These are phyloP conservation scores for Penicillium sp. DNA, from an alignment of 2,329 filamentous ascomycete genomes.

Conservation along the genomic window DNA sequence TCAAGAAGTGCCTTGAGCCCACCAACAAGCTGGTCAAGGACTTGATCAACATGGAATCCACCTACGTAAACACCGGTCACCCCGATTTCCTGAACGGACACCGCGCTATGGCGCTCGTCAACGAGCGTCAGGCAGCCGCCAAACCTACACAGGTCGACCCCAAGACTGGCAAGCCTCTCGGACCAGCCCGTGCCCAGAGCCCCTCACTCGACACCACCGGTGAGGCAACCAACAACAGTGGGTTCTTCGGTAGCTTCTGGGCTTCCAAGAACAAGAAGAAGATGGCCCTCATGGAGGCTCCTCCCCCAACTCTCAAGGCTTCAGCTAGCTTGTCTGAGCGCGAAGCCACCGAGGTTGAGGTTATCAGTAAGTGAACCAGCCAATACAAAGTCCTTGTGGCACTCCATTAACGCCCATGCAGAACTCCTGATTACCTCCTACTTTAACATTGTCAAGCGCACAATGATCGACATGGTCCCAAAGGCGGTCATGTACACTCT, in stretches of 20 bases:
- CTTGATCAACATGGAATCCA: slow-evolving; percentile 90
- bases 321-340: slow-evolving; percentile 91
- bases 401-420: slow-evolving; percentile 36
- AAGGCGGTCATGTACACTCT: slow-evolving; percentile 98
- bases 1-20: slow-evolving; percentile 97
- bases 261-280: slow-evolving; percentile 99
- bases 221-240: slow-evolving; percentile 57
- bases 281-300: slow-evolving; percentile 98
- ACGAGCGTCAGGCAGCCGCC: slow-evolving; percentile 75
- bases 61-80: slow-evolving; percentile 98
- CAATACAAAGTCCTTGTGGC: neutral
- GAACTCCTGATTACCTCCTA: slow-evolving; percentile 95
- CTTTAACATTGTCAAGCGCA: slow-evolving; percentile 96
- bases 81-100: slow-evolving; percentile 97
- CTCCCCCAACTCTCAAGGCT: slow-evolving; percentile 88
- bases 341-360: slow-evolving; percentile 92
- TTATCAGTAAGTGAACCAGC: slow-evolving; percentile 72
- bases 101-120: slow-evolving; percentile 94
- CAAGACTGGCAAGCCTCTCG: slow-evolving; percentile 95
- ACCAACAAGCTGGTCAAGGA: slow-evolving; percentile 96
- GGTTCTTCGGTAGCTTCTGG: slow-evolving; percentile 99
- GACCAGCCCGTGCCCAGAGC: slow-evolving; percentile 73
- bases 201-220: slow-evolving; percentile 65
- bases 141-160: slow-evolving; percentile 96
- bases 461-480: slow-evolving; percentile 99